phyloP scores from a whole-genome alignment of 108 stramenopile genomes.

The Cyclotella baltica region DNA sequence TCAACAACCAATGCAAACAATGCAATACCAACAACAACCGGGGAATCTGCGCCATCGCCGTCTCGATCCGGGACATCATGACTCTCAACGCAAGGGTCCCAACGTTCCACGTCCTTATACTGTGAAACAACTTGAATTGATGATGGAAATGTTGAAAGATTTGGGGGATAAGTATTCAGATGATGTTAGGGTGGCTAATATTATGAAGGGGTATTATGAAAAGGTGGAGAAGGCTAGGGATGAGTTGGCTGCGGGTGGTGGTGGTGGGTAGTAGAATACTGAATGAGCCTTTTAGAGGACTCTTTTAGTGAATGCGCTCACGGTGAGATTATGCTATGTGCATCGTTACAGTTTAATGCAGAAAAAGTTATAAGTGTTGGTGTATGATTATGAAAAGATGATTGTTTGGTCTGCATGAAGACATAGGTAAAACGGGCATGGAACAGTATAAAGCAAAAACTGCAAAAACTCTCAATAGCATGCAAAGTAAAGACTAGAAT shows the following conservation, averaged over 20 bases:
- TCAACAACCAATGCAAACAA: neutral
- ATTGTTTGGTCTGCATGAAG: too few species aligned
- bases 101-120: slow-evolving; percentile 56
- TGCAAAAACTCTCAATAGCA: too few species aligned
- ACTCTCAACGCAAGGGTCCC: slow-evolving; percentile 56
- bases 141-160: slow-evolving; percentile 54
- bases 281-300: slow-evolving; percentile 34
- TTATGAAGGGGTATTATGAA: slow-evolving; percentile 57
- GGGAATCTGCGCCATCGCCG: slow-evolving; percentile 28
- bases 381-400: neutral
- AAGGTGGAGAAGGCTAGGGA: slow-evolving; percentile 36
- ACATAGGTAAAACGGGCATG: too few species aligned
- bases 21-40: slow-evolving; percentile 1
- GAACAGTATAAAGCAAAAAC: too few species aligned
- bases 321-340: too few species aligned
- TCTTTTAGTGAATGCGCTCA: slow-evolving; percentile 41
- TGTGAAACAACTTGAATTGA: slow-evolving; percentile 34
- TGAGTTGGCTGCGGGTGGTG: slow-evolving; percentile 9
- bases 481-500: too few species aligned
- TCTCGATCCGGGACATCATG: slow-evolving; percentile 57
- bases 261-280: neutral
- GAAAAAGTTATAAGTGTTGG: neutral
- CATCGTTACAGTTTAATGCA: neutral
- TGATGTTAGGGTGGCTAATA: slow-evolving; percentile 49
- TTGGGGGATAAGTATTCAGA: slow-evolving; percentile 31